These are phyloP conservation scores for Scedosporium apiospermum DNA, from an alignment of 2,329 filamentous ascomycete species.

Conservation along the genomic window DNA sequence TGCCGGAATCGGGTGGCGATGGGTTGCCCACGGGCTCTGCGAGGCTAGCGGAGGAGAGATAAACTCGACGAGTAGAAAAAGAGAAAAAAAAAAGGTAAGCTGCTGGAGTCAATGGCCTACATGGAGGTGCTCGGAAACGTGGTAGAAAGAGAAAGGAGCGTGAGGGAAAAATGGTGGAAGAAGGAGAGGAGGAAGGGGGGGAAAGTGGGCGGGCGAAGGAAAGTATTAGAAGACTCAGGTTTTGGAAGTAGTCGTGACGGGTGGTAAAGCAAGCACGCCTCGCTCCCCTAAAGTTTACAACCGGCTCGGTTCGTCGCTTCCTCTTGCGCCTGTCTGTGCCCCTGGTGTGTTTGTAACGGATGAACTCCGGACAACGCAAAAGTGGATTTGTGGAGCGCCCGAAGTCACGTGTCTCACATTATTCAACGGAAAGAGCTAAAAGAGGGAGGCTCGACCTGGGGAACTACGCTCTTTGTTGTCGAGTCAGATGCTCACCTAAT, in stretches of 20 bases:
- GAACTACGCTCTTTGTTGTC: not conserved
- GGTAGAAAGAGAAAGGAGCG: conserved; percentile 17
- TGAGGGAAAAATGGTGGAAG: conserved; percentile 13
- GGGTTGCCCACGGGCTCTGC: not conserved
- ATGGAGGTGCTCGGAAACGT: conserved; percentile 3
- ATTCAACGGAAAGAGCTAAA: not conserved
- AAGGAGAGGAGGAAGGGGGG: conserved; percentile 20
- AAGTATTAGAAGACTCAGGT: conserved; percentile 11
- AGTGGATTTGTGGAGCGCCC: not conserved
- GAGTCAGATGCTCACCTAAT: too few species aligned
- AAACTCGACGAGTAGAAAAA: not conserved
- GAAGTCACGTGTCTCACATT: not conserved
- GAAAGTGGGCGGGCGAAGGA: conserved; percentile 12
- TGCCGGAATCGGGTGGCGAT: conserved; percentile 4
- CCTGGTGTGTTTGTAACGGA: not conserved
- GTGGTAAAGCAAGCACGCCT: conserved; percentile 6
- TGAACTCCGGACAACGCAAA: not conserved
- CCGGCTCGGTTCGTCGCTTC: not conserved
- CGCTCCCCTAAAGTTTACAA: conserved; percentile 5
- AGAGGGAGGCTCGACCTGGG: not conserved
- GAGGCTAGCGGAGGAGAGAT: not conserved
- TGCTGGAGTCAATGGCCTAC: not conserved
- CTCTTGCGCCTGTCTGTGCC: not conserved
- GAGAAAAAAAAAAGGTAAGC: not conserved
- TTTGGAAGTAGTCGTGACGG: conserved; percentile 7